Conservation (phyloP, 768 basidiomycete genomes). For the Tremella yokohamensis region DNA sequence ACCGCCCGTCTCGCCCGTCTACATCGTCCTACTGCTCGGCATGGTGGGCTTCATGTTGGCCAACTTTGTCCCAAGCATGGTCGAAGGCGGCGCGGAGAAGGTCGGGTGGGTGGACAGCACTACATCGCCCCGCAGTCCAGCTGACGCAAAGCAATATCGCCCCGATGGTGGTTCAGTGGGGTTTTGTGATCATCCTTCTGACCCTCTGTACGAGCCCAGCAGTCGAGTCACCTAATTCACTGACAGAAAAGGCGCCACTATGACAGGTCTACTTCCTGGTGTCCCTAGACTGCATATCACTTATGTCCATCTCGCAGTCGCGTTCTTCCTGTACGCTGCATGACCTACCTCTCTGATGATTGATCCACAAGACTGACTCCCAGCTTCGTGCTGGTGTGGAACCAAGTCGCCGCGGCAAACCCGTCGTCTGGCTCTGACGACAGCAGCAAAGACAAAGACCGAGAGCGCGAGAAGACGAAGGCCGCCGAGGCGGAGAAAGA, state of each 20-base stretch:
- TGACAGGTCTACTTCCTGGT: constrained; percentile 37
- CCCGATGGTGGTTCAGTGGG: constrained; percentile 34
- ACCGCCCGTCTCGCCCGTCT: constrained; percentile 24
- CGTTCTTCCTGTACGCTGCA: constrained; percentile 32
- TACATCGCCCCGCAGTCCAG: not conserved
- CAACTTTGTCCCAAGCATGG: constrained; percentile 31
- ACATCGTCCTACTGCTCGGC: constrained; percentile 36
- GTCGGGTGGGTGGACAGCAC: constrained; percentile 21
- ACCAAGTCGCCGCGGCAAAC: constrained; percentile 27
- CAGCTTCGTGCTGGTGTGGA: constrained; percentile 36
- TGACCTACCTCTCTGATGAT: not conserved
- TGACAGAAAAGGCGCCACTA: constrained; percentile 21
- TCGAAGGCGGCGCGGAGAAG: constrained; percentile 26
- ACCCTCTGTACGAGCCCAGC: constrained; percentile 26
- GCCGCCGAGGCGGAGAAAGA: constrained; percentile 1
- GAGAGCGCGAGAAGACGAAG: not conserved
- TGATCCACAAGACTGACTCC: not conserved
- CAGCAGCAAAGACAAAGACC: constrained; percentile 10
- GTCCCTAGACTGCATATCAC: constrained; percentile 39
- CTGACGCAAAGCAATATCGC: constrained; percentile 25
- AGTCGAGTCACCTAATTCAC: not conserved
- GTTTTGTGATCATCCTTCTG: constrained; percentile 36
- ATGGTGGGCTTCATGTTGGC: constrained; percentile 39
- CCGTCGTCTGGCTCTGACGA: constrained; percentile 6
- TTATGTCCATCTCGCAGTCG: constrained; percentile 44